Evolutionary conservation across 768 basidiomycete genomes (phyloP), one percentile per base, ranked within the genome.

Genomic region (Tylopilus plumbeoviolaceoides): DNA sequence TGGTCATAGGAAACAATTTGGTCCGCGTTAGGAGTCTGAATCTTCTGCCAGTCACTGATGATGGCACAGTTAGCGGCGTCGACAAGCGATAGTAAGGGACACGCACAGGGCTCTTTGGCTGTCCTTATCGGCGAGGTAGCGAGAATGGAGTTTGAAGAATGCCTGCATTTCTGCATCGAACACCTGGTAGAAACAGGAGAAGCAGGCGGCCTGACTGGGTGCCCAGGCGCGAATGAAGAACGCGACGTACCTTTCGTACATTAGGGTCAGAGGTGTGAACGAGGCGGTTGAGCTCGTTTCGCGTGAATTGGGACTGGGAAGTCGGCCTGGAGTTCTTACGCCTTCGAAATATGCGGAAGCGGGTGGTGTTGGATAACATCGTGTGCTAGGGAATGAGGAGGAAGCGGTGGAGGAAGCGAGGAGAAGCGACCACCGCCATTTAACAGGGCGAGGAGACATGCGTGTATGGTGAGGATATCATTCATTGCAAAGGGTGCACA

Each of bases 101-200:
- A 74, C 87, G 53, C 63, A 95, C 93, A 97, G 86, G 72, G 91
- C 88, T 63, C 84, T 79, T 68, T 82, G 84, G 75, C 88, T 86
- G 36, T 93, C 92, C 58, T 87, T 86, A 71, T 97, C 91, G 20
- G 83, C 73, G 59, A 97, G 86, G 74, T 93, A 97, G 60, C 94
- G 89, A 67, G 90, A 95, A 79, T 95, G 95, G 63, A 98, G 89
- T 63, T 86, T 84, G 80, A 93, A 94, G 79, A 97, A 98, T 54
- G 87, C 85, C 70, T 92, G 87, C 93, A 98, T 95, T 75, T 98
- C 93, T 38, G 84, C 86, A 73, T 92, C 88, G 75, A 98, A 97
- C 12, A 63, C 62, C 76, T 78, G 46, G 25, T 17, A 31, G 41
- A 40, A 30, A 44, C 33, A 50, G 5, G 14, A 73, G 4, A 21